Base-by-base conservation (phyloP, 768 basidiomycete species). In the Cubamyces lactineus region DNA sequence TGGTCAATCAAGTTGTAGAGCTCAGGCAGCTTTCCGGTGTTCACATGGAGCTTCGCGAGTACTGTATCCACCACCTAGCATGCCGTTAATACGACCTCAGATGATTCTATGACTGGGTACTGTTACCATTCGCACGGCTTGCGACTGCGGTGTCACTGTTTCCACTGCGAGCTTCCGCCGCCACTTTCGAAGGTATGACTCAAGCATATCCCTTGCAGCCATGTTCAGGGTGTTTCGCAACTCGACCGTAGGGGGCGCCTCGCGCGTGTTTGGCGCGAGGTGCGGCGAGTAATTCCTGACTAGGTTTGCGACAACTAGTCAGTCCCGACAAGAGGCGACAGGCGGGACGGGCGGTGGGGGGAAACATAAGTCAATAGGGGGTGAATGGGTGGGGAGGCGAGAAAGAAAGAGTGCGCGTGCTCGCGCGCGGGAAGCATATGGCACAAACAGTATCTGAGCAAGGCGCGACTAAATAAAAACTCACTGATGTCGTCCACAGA, bases 251-350 rank as follows among this genome's bases (percentile, higher is more conserved):
- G 89, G 82, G 15, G 88, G 86, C 6, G 92, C 87, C 21, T 81
- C 77, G 26, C 81, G 83, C 3, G 88, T 86, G 68, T 85, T 80
- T 19, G 86, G 90, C 24, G 84, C 74, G 67, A 96, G 82, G 76
- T 95, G 89, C 16, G 94, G 94, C 46, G 91, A 91, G 73, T 96
- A 95, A 71, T 95, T 94, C 80, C 85, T 83, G 81, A 93, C 91
- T 91, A 96, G 79, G 82, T 94, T 92, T 69, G 80, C 83, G 75
- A 83, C 83, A 84, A 95, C 94, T 95, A 77, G 79, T 89, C 85
- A 91, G 88, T 86, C 83, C 84, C 80, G 82, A 80, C 73, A 64
- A 67, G 78, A 75, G 77, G 77, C 74, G 79, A 68, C 66, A 70
- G 50, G 61, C 49, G 61, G 57, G 53, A 70, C 64, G 62, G 58